Evolutionary conservation across 805 yeast species (phyloP).

Genomic region (Kockiozyma suomiensis): DNA sequence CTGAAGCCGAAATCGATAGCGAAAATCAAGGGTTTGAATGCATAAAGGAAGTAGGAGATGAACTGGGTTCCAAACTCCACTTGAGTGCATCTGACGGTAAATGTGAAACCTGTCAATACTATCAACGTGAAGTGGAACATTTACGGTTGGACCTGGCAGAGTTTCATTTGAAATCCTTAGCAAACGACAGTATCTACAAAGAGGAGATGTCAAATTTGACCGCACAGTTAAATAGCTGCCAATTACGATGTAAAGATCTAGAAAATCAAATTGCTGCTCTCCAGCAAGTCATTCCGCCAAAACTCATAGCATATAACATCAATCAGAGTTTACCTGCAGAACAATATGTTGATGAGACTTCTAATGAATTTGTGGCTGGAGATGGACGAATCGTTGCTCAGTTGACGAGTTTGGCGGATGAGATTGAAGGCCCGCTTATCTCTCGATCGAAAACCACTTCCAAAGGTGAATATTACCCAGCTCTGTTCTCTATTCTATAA

Average conservation of each 20-base stretch:
- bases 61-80: not conserved
- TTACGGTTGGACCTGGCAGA: constrained; percentile 29
- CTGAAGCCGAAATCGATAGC: not conserved
- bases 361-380: too few relatives aligned
- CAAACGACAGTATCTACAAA: not conserved
- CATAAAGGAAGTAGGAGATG: not conserved
- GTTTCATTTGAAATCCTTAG: constrained; percentile 2
- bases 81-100: not conserved
- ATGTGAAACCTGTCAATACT: not conserved
- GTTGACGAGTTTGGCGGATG: too few relatives aligned
- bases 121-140: constrained; percentile 19
- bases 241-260: constrained; percentile 3
- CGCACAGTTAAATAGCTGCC: not conserved
- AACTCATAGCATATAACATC: not conserved
- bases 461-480: not conserved
- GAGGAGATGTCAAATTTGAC: not conserved
- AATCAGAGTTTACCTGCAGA: too few relatives aligned
- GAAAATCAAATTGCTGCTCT: constrained; percentile 6
- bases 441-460: not conserved
- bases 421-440: too few relatives aligned
- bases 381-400: too few relatives aligned
- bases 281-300: not conserved
- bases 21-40: not conserved
- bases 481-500: too few relatives aligned
- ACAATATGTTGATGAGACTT: too few relatives aligned